A percentile compares a stretch with the other conserved stretches of the same genome.
Evolutionary conservation across 1,139 yeast species (phyloP).

Genomic region (Geotrichum histeridarum): DNA sequence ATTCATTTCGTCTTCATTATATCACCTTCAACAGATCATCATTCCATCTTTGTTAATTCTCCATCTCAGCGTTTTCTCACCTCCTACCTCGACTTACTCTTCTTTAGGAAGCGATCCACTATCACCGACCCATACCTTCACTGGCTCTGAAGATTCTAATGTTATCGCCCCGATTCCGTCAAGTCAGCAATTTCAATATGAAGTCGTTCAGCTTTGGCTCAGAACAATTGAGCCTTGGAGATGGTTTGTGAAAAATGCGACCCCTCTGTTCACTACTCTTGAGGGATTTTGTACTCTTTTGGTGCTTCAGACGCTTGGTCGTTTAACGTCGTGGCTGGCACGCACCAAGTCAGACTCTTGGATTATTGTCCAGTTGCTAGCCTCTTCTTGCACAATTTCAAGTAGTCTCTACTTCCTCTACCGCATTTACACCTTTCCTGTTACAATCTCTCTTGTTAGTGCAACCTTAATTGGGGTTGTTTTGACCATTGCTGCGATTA

Average conservation of each 20-base stretch:
- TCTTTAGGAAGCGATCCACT: conserved; percentile 5
- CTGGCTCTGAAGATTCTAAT: conserved; percentile 8
- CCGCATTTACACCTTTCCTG: conserved; percentile 75
- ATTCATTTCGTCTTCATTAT: conserved; percentile 56
- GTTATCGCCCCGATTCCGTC: not conserved
- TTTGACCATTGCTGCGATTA: conserved; percentile 66
- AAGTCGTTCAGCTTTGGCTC: conserved; percentile 31
- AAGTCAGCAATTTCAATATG: conserved; percentile 11
- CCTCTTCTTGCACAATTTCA: conserved; percentile 72
- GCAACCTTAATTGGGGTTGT: conserved; percentile 85
- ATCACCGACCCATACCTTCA: conserved; percentile 5
- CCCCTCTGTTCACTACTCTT: conserved; percentile 79
- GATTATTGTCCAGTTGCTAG: conserved; percentile 69
- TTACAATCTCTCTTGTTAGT: conserved; percentile 57
- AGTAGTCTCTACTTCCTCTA: conserved; percentile 72
- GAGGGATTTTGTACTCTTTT: conserved; percentile 91
- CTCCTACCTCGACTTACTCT: conserved; percentile 27
- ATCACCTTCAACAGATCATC: conserved; percentile 75
- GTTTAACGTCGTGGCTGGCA: conserved; percentile 68
- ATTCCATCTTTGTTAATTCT: conserved; percentile 77
- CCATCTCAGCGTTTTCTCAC: conserved; percentile 56
- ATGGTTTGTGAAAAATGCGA: conserved; percentile 63
- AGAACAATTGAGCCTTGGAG: conserved; percentile 60
- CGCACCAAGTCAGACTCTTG: conserved; percentile 65
- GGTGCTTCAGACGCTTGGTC: conserved; percentile 87